Evolutionary conservation across 306 rosid species (phyloP), one percentile per base, ranked within the genome.

Genomic region (Carpinus fangiana): DNA sequence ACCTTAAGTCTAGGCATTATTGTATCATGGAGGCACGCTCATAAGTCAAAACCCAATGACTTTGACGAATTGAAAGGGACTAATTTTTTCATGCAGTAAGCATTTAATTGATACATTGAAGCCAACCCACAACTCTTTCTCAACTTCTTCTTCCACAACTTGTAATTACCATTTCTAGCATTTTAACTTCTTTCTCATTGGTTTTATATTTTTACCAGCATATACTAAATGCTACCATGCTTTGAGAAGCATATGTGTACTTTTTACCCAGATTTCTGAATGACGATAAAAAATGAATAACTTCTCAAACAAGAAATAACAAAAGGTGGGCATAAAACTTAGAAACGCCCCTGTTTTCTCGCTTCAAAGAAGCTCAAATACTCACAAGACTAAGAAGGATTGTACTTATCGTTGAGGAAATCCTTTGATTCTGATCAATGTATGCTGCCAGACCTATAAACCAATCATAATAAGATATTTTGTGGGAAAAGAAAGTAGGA

Each of bases 351-450:
- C 50, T 3, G 17, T 2, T 38, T 41, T 38, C 28, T 21, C 11
- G 4, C 13, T 18, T 43, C n/a, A 26, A 66, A 38, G 51, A 66
- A 66, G 28, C 8, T 4, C 14, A 66, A 41, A 41, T 31, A 8
- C 72, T 66, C 41, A 41, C 51, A 66, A 66, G 72, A 66, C 72
- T 66, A 41, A 41, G 72, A 18, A 67, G 72, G 23, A 67, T 36
- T 38, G 51, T n/a, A 67, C 72, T 67, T n/a, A 41, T 41, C 31
- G 41, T 41, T 18, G 51, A 38, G 51, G 41, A 67, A 9, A 67
- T 41, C 28, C 51, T 41, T 11, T 18, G 72, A 67, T 67, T 67
- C 50, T 41, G 51, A 67, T 41, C 72, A 67, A 67, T 67, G 31
- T 41, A 41, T 41, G 51, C 38, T 67, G 72, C 51, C 72, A 67